A percentile compares a stretch with the other conserved stretches of the same genome.
Evolutionary conservation across 2,329 filamentous ascomycete genomes (phyloP).

Genomic region (Phyllosticta ampelicida): DNA sequence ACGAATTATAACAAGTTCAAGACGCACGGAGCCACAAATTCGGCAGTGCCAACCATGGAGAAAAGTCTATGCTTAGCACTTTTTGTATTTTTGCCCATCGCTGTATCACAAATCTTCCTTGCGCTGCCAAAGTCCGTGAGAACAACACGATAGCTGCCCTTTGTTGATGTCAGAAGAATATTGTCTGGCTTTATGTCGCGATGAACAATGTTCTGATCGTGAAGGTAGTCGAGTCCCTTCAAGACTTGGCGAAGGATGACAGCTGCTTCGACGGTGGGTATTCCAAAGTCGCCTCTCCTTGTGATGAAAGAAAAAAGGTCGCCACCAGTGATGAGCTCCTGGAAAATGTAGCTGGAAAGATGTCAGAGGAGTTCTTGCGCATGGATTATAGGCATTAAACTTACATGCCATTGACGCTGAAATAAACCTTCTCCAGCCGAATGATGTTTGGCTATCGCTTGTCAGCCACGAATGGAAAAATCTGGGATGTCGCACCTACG

Average conservation of each 20-base stretch:
- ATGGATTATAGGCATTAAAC: conserved; percentile 8
- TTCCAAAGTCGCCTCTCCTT: conserved; percentile 32
- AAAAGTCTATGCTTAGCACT: conserved; percentile 16
- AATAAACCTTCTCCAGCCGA: conserved; percentile 45
- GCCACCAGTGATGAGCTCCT: conserved; percentile 49
- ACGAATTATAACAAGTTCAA: conserved; percentile 11
- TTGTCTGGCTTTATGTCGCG: conserved; percentile 55
- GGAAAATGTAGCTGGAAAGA: conserved; percentile 44
- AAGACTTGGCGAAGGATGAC: conserved; percentile 46
- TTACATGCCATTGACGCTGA: conserved; percentile 41
- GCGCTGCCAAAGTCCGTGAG: conserved; percentile 50
- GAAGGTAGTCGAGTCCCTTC: conserved; percentile 48
- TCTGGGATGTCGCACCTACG: conserved; percentile 23
- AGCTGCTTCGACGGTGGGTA: conserved; percentile 42
- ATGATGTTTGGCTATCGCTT: conserved; percentile 47
- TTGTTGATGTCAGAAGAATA: conserved; percentile 46
- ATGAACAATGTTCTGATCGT: conserved; percentile 45
- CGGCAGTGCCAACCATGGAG: conserved; percentile 43
- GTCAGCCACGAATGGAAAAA: background rate
- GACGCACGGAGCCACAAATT: conserved; percentile 46
- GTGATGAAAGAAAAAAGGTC: conserved; percentile 51
- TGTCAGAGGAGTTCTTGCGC: background rate
- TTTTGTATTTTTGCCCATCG: background rate
- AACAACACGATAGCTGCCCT: conserved; percentile 41
- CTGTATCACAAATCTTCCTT: background rate